Base-by-base conservation (phyloP, 495 filamentous ascomycete genomes). In the Penicillium ochrochloron region DNA sequence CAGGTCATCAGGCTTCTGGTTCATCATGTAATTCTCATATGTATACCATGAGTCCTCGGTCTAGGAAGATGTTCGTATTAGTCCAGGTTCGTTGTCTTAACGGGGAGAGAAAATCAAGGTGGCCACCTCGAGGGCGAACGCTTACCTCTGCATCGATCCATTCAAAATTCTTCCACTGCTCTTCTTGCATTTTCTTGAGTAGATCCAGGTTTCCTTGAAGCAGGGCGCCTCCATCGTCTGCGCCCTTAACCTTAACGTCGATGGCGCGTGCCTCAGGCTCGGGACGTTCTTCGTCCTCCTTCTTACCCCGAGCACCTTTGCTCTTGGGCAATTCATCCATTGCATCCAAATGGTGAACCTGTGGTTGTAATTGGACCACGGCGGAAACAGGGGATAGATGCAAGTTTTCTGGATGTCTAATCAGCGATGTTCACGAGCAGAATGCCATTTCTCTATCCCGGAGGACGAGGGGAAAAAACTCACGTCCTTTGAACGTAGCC, bases 331-430 rank as follows among this genome's bases (percentile, higher is more conserved):
- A 67, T 53, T 91, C 89, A 41, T 84, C 76, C 48, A 84, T 57
- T 0, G 91, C 90, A 73, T 93, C 91, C 27, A 93, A 69, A 71
- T 94, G 90, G 66, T 90, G 86, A 64, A 91, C 85, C 65, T 93
- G 88, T 5, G 91, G 89, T 5, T 89, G 85, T 67, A 94, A 78
- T 72, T 92, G 89, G 15, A 90, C 88, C 19, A 92, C 85, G 0
- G 88, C 87, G 27, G 84, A 81, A 50, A 93, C 80, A 7, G 84
- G 84, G 0, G 86, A 90, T n/a, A 92, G 78, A 74, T 92, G 87
- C 6, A 92, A 71, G 67, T 90, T 84, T 60, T 86, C 87, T 90
- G 54, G 29, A 14, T 5, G 29, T 0, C 17, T 61, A 56, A 63
- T 73, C 62, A 72, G 64, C 44, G 34, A 52, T 17, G 25, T n/a